Conservation (phyloP, 108 stramenopile genomes). For the Seminavis robusta region DNA sequence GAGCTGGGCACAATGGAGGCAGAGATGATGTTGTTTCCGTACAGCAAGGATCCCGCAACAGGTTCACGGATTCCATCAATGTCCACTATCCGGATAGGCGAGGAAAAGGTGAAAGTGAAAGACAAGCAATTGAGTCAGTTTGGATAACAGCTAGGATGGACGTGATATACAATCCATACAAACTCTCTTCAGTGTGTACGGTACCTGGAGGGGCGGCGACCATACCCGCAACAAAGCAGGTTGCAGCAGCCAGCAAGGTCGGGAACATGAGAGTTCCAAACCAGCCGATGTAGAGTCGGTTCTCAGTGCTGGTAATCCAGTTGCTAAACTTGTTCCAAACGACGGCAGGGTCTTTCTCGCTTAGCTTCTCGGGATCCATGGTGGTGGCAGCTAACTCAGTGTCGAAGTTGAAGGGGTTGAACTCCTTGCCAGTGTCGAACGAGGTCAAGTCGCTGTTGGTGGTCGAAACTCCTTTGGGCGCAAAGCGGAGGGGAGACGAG, state of each 20-base stretch:
- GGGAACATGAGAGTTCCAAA: slow-evolving; percentile 37
- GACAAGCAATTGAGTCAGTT: not conserved
- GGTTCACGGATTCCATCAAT: slow-evolving; percentile 37
- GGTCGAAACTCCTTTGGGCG: not conserved
- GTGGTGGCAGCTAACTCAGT: slow-evolving; percentile 15
- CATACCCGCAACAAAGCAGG: slow-evolving; percentile 27
- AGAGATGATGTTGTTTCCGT: slow-evolving; percentile 38
- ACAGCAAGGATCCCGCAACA: slow-evolving; percentile 30
- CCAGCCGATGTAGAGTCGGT: slow-evolving; percentile 38
- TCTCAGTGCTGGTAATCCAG: slow-evolving; percentile 38
- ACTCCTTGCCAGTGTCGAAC: not conserved
- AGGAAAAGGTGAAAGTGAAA: not conserved
- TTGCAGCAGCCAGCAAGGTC: slow-evolving; percentile 19
- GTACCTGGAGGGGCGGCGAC: slow-evolving; percentile 22
- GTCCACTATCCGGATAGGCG: slow-evolving; percentile 12
- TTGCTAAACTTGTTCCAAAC: slow-evolving; percentile 28
- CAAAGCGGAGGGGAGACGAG: slow-evolving; percentile 14
- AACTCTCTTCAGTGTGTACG: too few relatives aligned
- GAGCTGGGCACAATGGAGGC: slow-evolving; percentile 28
- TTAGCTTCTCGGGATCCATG: slow-evolving; percentile 11
- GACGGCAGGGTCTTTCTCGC: slow-evolving; percentile 1
- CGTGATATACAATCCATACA: too few relatives aligned
- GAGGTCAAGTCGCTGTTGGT: not conserved
- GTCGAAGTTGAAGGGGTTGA: not conserved
- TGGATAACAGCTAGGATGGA: too few relatives aligned